A percentile compares a stretch with the other conserved stretches of the same genome.
These are phyloP conservation scores for Metarhizium brunneum DNA, from an alignment of 2,329 filamentous ascomycete genomes.

Conservation along the genomic window DNA sequence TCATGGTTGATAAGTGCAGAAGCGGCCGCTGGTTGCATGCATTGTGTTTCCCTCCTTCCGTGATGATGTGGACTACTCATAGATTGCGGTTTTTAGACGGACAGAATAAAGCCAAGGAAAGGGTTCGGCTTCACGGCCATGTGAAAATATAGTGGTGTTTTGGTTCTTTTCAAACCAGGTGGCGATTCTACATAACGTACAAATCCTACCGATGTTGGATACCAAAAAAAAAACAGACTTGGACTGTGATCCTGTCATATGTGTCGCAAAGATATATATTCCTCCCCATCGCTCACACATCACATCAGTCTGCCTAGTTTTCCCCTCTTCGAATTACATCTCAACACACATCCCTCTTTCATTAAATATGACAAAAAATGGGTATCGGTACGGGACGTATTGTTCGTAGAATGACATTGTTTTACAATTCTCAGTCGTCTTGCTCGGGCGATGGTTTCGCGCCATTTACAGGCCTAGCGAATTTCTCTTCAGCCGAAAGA, in stretches of 20 bases:
- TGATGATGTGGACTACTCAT: not conserved
- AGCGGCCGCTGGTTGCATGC: not conserved
- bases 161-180: not conserved
- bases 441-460: not conserved
- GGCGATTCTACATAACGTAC: not conserved
- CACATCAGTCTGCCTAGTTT: not conserved
- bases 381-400: not conserved
- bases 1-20: too few relatives aligned
- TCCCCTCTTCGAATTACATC: not conserved
- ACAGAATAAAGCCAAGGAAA: not conserved
- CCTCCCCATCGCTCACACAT: not conserved
- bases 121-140: not conserved
- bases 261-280: not conserved
- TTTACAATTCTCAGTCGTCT: not conserved
- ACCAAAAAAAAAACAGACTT: not conserved
- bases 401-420: not conserved
- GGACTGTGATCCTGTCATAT: not conserved
- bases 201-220: not conserved
- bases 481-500: conserved; percentile 25
- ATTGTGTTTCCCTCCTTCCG: not conserved
- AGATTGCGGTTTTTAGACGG: not conserved
- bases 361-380: not conserved
- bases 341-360: not conserved
- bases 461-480: conserved; percentile 22
- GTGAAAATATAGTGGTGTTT: not conserved